These are phyloP conservation scores for Aspergillus sp. DNA, from an alignment of 2,329 filamentous ascomycete genomes.

Conservation along the genomic window DNA sequence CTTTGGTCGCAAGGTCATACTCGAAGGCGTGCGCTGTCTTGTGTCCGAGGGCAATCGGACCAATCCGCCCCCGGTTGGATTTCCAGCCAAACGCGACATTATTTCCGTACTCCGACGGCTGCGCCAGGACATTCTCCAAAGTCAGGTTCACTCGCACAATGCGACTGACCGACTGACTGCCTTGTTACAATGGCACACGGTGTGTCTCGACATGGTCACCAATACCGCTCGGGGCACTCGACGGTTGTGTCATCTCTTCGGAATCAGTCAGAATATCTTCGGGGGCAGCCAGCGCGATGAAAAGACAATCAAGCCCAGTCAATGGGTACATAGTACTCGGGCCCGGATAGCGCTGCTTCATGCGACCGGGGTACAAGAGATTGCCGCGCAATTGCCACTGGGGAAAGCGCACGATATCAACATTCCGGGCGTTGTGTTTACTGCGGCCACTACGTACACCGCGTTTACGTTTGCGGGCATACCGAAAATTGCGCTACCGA, in stretches of 20 bases:
- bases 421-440: conserved; percentile 12
- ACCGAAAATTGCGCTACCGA: background rate
- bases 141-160: background rate
- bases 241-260: conserved; percentile 10
- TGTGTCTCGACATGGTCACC: conserved; percentile 8
- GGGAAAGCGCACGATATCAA: conserved; percentile 10
- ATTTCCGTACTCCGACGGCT: background rate
- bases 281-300: conserved; percentile 10
- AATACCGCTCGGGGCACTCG: conserved; percentile 10
- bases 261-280: conserved; percentile 10
- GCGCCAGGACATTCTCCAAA: background rate
- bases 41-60: conserved; percentile 3
- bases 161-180: conserved; percentile 3
- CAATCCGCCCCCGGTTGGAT: background rate
- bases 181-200: conserved; percentile 13
- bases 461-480: conserved; percentile 3
- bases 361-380: conserved; percentile 6
- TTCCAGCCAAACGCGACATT: background rate
- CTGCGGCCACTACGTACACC: conserved; percentile 10
- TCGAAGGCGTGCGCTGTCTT: conserved; percentile 2
- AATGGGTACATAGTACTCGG: conserved; percentile 9
- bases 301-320: conserved; percentile 4
- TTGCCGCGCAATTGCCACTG: conserved; percentile 9
- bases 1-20: conserved; percentile 6
- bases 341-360: conserved; percentile 9